Percentiles rank a stretch among this genome's conserved stretches.
Conservation (phyloP, 768 basidiomycete genomes). For the Lactarius akahatsu region DNA sequence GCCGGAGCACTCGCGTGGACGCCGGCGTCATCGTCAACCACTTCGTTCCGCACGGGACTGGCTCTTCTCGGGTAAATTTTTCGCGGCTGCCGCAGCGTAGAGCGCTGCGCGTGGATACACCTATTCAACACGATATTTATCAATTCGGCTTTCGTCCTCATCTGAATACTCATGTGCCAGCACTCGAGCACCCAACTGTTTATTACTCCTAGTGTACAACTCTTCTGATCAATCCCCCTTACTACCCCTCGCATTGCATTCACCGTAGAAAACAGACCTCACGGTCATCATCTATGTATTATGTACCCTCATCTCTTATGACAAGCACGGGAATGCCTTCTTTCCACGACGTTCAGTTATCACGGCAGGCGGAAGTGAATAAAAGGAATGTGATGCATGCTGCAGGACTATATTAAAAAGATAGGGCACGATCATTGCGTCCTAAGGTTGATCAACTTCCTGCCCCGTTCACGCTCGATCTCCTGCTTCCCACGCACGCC, state of each 20-base stretch:
- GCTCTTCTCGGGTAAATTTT: slow-evolving; percentile 37
- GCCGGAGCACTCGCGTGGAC: slow-evolving; percentile 27
- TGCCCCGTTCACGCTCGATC: slow-evolving; percentile 79
- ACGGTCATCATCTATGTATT: slow-evolving; percentile 25
- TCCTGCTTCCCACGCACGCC: slow-evolving; percentile 69
- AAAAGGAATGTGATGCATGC: slow-evolving; percentile 8
- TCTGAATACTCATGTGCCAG: slow-evolving; percentile 18
- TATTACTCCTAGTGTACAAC: slow-evolving; percentile 16
- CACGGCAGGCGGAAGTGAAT: slow-evolving; percentile 15
- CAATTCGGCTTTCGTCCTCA: slow-evolving; percentile 14
- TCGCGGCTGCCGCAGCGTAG: slow-evolving; percentile 33
- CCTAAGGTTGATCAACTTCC: slow-evolving; percentile 68
- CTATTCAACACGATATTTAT: slow-evolving; percentile 22
- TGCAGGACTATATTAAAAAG: slow-evolving; percentile 13
- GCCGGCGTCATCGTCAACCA: slow-evolving; percentile 34
- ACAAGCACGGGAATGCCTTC: slow-evolving; percentile 23
- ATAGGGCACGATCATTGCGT: slow-evolving; percentile 38
- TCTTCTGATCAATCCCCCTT: background rate
- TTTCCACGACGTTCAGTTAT: slow-evolving; percentile 4
- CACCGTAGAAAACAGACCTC: slow-evolving; percentile 23
- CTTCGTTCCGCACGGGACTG: slow-evolving; percentile 39
- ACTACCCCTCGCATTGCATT: slow-evolving; percentile 15
- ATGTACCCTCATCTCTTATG: slow-evolving; percentile 25
- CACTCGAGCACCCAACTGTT: slow-evolving; percentile 21
- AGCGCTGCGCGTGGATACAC: slow-evolving; percentile 15